Evolutionary conservation across 495 filamentous ascomycete genomes (phyloP).

Genomic region (Podospora comata): DNA sequence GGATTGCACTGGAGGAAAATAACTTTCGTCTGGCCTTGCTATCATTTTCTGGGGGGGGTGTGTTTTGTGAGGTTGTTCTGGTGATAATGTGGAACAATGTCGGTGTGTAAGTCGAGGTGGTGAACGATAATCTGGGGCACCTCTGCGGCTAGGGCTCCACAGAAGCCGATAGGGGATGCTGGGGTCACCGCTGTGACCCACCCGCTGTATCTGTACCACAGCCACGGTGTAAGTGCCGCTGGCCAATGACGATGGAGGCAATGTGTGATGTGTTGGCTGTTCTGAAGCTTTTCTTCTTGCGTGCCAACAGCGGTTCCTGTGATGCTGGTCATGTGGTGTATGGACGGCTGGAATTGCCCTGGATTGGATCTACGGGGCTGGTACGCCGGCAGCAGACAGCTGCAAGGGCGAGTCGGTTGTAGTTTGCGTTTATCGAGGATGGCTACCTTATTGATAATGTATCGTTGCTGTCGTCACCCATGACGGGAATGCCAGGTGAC

Average conservation of each 20-base stretch:
- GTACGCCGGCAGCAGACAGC: background rate
- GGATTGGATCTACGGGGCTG: no score
- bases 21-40: background rate
- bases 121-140: background rate
- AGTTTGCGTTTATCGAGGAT: background rate
- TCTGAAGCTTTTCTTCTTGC: background rate
- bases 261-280: background rate
- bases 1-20: background rate
- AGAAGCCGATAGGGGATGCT: background rate
- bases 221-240: background rate
- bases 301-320: background rate
- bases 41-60: background rate
- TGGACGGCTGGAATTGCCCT: background rate
- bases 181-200: background rate
- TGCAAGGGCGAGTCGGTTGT: background rate
- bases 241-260: background rate
- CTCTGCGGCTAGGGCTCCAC: background rate
- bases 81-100: background rate
- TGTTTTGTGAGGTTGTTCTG: background rate
- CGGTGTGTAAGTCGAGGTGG: background rate
- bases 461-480: background rate
- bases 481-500: background rate
- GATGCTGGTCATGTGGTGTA: background rate
- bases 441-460: background rate
- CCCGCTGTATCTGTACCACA: background rate